Percentiles rank a stretch among this genome's conserved stretches.
phyloP scores from a whole-genome alignment of 768 basidiomycete species.

The Mrakia blollopis region DNA sequence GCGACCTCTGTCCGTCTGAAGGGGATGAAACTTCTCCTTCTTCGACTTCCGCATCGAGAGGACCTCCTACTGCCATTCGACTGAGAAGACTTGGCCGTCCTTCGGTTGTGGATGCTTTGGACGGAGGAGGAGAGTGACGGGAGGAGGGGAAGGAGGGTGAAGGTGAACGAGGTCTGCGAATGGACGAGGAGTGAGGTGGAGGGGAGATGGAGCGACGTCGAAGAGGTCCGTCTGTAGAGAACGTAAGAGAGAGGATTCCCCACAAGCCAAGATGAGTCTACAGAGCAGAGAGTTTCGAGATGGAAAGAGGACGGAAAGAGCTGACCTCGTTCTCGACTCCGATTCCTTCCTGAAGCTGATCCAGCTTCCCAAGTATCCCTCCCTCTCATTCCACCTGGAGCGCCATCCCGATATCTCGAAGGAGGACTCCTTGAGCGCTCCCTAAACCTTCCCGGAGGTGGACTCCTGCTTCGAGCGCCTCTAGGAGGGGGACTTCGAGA shows the following conservation, averaged over 20 bases:
- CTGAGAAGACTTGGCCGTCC: slow-evolving; percentile 14
- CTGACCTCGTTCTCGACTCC: neutral
- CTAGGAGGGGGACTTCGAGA: neutral
- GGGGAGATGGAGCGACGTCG: slow-evolving; percentile 16
- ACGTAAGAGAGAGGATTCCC: neutral
- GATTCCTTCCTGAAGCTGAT: neutral
- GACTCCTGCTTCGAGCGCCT: neutral
- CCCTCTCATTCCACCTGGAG: neutral
- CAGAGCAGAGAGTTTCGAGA: neutral
- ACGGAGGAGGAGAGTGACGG: neutral
- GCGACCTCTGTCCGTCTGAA: slow-evolving; percentile 1
- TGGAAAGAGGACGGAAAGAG: neutral
- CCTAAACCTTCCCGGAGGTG: neutral
- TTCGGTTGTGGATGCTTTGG: neutral
- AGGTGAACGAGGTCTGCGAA: slow-evolving; percentile 5
- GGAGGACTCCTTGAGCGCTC: neutral
- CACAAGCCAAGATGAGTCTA: neutral
- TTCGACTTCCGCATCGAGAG: slow-evolving; percentile 6
- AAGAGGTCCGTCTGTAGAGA: neutral
- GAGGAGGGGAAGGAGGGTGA: neutral
- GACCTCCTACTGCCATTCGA: slow-evolving; percentile 2
- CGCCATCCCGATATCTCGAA: neutral
- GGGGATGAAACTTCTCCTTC: slow-evolving; percentile 4
- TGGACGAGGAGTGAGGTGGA: too few species aligned
- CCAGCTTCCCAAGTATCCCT: slow-evolving; percentile 6